phyloP scores from a whole-genome alignment of 768 basidiomycete species.

The Termitomyces sp. region DNA sequence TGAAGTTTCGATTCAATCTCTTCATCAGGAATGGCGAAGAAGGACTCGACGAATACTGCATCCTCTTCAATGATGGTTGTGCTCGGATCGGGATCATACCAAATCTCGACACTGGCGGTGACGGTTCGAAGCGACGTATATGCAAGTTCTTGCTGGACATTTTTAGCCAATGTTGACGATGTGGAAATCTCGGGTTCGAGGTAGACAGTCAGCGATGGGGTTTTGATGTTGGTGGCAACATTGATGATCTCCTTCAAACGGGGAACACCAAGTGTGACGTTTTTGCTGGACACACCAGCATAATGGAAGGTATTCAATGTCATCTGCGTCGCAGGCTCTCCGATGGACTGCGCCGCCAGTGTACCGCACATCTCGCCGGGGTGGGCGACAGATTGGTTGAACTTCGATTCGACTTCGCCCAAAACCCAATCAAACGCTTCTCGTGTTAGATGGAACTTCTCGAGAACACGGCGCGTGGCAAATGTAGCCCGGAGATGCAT shows the following conservation, averaged over 20 bases:
- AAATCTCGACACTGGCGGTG: slow-evolving; percentile 94
- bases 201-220: slow-evolving; percentile 93
- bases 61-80: slow-evolving; percentile 97
- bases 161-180: slow-evolving; percentile 68
- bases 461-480: slow-evolving; percentile 82
- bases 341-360: slow-evolving; percentile 96
- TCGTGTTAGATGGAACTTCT: slow-evolving; percentile 81
- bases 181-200: slow-evolving; percentile 67
- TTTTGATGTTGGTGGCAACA: slow-evolving; percentile 97
- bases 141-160: slow-evolving; percentile 89
- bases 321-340: slow-evolving; percentile 99
- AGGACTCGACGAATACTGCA: slow-evolving; percentile 91
- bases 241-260: slow-evolving; percentile 99
- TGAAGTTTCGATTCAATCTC: slow-evolving; percentile 89
- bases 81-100: slow-evolving; percentile 92
- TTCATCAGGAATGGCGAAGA: slow-evolving; percentile 99
- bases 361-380: slow-evolving; percentile 99
- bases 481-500: slow-evolving; percentile 92
- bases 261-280: slow-evolving; percentile 98
- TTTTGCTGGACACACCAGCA: slow-evolving; percentile 99
- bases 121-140: slow-evolving; percentile 93
- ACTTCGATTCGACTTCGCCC: slow-evolving; percentile 93
- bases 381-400: slow-evolving; percentile 88
- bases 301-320: slow-evolving; percentile 99
- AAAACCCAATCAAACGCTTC: slow-evolving; percentile 99